These are phyloP conservation scores for Eutypa lata DNA, from an alignment of 2,329 filamentous ascomycete species.

Conservation along the genomic window DNA sequence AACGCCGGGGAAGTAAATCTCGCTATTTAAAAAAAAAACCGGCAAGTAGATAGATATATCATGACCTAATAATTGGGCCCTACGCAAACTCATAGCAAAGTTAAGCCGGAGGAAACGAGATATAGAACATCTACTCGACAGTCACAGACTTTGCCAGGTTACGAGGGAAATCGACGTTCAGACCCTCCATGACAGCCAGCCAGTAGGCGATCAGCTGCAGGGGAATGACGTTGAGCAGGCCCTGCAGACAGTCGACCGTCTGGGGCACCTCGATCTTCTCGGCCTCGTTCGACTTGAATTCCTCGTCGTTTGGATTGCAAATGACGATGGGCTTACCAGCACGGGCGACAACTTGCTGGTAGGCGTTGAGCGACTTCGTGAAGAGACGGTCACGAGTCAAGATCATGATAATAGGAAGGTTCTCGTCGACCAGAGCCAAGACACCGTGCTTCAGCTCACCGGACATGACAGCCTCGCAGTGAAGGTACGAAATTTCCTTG, in stretches of 20 bases:
- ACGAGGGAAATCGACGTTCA: constrained; percentile 97
- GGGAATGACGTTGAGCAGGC: constrained; percentile 95
- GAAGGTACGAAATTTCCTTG: constrained; percentile 99
- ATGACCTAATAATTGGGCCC: too few species aligned
- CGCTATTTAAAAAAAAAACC: neutral
- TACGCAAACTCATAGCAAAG: too few species aligned
- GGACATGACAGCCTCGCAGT: constrained; percentile 99
- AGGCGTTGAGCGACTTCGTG: constrained; percentile 98
- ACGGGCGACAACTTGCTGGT: constrained; percentile 98
- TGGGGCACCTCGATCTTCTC: constrained; percentile 97
- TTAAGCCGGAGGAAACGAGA: too few species aligned
- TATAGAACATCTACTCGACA: constrained; percentile 69
- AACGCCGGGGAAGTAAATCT: constrained; percentile 20
- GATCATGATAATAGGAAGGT: constrained; percentile 99
- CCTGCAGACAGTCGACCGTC: constrained; percentile 93
- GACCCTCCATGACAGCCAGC: constrained; percentile 91
- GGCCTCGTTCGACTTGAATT: constrained; percentile 84
- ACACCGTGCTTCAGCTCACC: constrained; percentile 99
- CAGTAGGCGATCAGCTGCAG: constrained; percentile 98
- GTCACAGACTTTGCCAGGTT: constrained; percentile 99
- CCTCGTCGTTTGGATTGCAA: constrained; percentile 85
- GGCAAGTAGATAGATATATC: too few species aligned
- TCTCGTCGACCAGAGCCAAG: constrained; percentile 93
- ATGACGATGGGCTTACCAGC: constrained; percentile 97
- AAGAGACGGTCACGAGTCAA: constrained; percentile 94